Percentiles rank a stretch among this genome's conserved stretches.
These are phyloP conservation scores for Globisporangium irregulare DNA, from an alignment of 352 stramenopile genomes.

Conservation along the genomic window DNA sequence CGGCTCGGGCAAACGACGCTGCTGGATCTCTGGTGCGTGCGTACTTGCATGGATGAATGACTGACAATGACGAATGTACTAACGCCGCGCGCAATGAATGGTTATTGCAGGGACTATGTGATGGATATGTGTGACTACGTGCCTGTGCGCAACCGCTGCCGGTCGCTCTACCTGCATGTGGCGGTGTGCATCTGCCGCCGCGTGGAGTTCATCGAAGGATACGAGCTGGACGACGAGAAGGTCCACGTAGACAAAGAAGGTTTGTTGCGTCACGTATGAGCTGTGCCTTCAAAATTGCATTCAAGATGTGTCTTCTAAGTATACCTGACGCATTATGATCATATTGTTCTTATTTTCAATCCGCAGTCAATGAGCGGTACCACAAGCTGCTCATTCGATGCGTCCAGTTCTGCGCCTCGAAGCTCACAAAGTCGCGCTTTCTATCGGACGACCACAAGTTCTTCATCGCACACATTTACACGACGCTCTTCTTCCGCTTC, in stretches of 20 bases:
- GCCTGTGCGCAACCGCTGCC: conserved; percentile 65
- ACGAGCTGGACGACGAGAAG: conserved; percentile 49
- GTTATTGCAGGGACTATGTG: conserved; percentile 52
- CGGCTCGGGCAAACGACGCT: conserved; percentile 63
- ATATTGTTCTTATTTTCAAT: neutral
- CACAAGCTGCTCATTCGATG: conserved; percentile 55
- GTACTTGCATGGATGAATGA: neutral
- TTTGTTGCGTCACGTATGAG: conserved; percentile 15
- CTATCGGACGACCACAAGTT: conserved; percentile 71
- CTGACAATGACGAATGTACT: neutral
- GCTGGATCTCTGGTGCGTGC: conserved; percentile 66
- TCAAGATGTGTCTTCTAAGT: neutral
- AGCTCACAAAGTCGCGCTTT: conserved; percentile 63
- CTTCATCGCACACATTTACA: conserved; percentile 72
- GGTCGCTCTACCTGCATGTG: conserved; percentile 66
- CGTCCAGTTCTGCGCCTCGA: conserved; percentile 53
- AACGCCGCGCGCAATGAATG: neutral
- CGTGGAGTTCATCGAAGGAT: conserved; percentile 76
- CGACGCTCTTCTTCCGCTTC: conserved; percentile 69
- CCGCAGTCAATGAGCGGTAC: conserved; percentile 53
- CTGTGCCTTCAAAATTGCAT: neutral
- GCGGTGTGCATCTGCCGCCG: conserved; percentile 71
- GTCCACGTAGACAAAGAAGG: conserved; percentile 43
- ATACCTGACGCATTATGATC: neutral
- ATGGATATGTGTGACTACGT: conserved; percentile 83